Evolutionary conservation across 1,284 basidiomycete genomes (phyloP), one percentile per base, ranked within the genome.

Genomic region (Vanrija pseudolonga): DNA sequence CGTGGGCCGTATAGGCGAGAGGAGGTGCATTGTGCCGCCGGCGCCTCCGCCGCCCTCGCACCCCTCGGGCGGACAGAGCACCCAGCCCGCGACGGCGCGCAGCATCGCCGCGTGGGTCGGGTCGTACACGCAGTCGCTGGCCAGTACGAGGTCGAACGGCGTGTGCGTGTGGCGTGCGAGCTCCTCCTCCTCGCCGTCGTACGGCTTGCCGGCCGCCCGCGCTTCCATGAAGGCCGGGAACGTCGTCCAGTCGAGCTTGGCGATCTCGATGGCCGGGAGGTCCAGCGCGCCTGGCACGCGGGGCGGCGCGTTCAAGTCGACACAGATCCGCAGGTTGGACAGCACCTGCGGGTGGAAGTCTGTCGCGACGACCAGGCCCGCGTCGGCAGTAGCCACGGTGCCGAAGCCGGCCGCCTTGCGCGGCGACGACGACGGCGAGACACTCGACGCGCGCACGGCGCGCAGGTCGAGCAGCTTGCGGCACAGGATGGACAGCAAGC

Each of bases 271-370:
- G 4, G 75, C 71, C 4, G 53, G 18, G 1, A 52, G 57, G 5
- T 54, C 47, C 3, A 53, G 37, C 8, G 47, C 50, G 19, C 53
- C 26, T 4, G 50, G 52, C 2, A 57, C 36, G 52, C 26, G 6
- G 3, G 61, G 53, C 0, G 79, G 72, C 55, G 84, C 82, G 69
- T 92, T 92, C 17, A 79, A 63, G 1, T 73, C 68, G 49, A 89
- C 79, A 71, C 94, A 95, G 23, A 75, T 67, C 8, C 76, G 74
- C 11, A 95, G 81, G 72, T 95, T 95, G 22, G 77, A 76, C 24
- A 96, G 77, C 0, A 90, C 88, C 7, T 82, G 76, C 0, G 85
- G 83, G 61, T 89, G 85, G 71, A 86, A 88, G 74, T 95, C 92
- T 4, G 89, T 89, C 36, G 87, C 84, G 38, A 90, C 73, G 38